These are phyloP conservation scores for Ormosia semicastrata DNA, from an alignment of 306 rosid species.

Conservation along the genomic window DNA sequence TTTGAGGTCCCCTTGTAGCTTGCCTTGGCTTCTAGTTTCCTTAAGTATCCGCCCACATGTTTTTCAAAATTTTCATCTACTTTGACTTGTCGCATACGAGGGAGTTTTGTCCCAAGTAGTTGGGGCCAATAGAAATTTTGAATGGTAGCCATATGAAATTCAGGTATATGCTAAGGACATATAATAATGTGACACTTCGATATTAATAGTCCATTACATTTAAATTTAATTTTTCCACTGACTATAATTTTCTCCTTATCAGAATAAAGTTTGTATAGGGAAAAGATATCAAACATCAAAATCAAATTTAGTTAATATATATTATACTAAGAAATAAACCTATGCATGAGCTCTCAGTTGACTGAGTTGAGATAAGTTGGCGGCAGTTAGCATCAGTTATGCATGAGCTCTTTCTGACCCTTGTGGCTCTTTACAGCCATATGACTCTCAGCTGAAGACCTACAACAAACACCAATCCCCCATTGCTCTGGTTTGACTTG, in stretches of 20 bases:
- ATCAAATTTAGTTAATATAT: not conserved
- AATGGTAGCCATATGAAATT: not conserved
- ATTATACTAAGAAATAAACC: not conserved
- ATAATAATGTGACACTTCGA: not conserved
- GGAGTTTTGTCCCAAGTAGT: not conserved
- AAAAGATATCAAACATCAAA: not conserved
- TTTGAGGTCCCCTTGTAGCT: not conserved
- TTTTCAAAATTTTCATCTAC: no score
- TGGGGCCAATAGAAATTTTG: not conserved
- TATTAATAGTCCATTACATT: not conserved
- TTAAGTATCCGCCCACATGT: no score
- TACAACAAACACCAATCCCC: not conserved
- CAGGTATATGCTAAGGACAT: not conserved
- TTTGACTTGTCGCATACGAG: not conserved
- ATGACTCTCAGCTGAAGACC: not conserved
- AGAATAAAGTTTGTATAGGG: not conserved
- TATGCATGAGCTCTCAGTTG: not conserved
- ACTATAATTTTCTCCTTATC: not conserved
- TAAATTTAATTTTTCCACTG: not conserved
- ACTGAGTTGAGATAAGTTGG: not conserved
- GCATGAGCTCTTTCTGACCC: not conserved
- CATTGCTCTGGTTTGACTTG: slow-evolving; percentile 40
- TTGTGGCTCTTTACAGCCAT: not conserved
- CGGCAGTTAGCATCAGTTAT: not conserved
- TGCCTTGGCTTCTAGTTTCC: not conserved